Evolutionary conservation across 2,329 filamentous ascomycete species (phyloP).

Genomic region (Fusarium sp.): DNA sequence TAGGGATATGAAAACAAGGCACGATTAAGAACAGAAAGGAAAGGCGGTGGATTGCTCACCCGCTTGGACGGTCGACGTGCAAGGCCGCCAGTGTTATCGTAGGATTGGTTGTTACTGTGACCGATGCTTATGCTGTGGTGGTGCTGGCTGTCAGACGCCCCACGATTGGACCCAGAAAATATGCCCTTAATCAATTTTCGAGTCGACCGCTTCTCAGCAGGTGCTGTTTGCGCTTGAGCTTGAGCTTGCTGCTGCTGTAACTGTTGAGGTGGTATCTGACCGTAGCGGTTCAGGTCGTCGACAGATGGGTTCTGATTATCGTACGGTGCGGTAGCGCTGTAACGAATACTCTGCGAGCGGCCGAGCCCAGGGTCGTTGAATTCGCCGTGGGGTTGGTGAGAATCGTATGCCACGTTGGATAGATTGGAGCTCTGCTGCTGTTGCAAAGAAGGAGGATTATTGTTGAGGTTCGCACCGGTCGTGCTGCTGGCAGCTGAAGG

Average conservation of each 20-base stretch:
- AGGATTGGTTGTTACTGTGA: constrained; percentile 49
- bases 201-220: constrained; percentile 61
- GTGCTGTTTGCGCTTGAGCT: constrained; percentile 44
- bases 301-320: constrained; percentile 54
- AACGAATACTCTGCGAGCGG: constrained; percentile 65
- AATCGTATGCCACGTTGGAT: constrained; percentile 48
- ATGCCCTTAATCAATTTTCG: constrained; percentile 67
- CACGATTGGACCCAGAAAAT: constrained; percentile 57
- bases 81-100: constrained; percentile 63
- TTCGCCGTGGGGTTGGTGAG: constrained; percentile 55
- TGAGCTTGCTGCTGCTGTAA: constrained; percentile 51
- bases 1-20: constrained; percentile 45
- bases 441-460: constrained; percentile 48
- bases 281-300: constrained; percentile 54
- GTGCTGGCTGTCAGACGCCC: constrained; percentile 44
- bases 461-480: constrained; percentile 40
- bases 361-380: constrained; percentile 58
- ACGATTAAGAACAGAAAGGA: constrained; percentile 55
- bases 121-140: constrained; percentile 47
- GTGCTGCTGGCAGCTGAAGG: constrained; percentile 44
- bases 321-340: constrained; percentile 52
- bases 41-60: constrained; percentile 60
- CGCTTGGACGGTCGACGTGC: constrained; percentile 69
- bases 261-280: constrained; percentile 42
- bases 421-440: constrained; percentile 46